Evolutionary conservation across 202 grass and related monocot genomes (phyloP).

Genomic region (Panicum hallii): DNA sequence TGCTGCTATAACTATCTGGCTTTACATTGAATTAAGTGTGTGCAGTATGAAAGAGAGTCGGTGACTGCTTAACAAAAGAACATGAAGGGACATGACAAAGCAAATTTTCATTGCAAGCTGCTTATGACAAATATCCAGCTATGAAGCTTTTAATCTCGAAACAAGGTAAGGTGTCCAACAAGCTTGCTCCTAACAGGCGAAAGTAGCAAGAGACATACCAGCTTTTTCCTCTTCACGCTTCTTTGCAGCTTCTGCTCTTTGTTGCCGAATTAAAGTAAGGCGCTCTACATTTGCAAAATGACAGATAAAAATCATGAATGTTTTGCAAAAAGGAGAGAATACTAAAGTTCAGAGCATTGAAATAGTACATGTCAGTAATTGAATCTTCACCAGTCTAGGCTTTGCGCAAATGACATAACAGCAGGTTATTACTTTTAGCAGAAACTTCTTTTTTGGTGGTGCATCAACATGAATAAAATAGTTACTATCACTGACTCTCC

Average conservation of each 20-base stretch:
- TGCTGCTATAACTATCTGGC: neutral
- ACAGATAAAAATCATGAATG: neutral
- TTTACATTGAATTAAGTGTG: neutral
- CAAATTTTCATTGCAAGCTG: neutral
- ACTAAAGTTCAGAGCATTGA: neutral
- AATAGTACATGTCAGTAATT: slow-evolving; percentile 19
- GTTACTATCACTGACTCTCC: neutral
- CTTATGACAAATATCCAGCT: too few relatives aligned
- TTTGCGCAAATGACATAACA: neutral
- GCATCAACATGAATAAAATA: neutral
- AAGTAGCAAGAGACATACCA: slow-evolving; percentile 55
- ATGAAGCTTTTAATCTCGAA: neutral
- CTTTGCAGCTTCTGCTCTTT: slow-evolving; percentile 94
- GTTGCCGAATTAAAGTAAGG: slow-evolving; percentile 71
- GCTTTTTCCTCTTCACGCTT: slow-evolving; percentile 87
- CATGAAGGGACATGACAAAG: neutral
- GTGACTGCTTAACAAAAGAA: neutral
- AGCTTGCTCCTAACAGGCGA: neutral
- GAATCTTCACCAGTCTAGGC: slow-evolving; percentile 1
- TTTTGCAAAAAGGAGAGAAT: neutral
- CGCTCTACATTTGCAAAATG: slow-evolving; percentile 60
- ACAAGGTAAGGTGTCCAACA: neutral
- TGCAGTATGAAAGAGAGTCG: neutral
- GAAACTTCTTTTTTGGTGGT: neutral
- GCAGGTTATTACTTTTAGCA: neutral